Percentiles rank a stretch among this genome's conserved stretches.
Evolutionary conservation across 2,329 filamentous ascomycete genomes (phyloP).

Genomic region (Orbilia quercus): DNA sequence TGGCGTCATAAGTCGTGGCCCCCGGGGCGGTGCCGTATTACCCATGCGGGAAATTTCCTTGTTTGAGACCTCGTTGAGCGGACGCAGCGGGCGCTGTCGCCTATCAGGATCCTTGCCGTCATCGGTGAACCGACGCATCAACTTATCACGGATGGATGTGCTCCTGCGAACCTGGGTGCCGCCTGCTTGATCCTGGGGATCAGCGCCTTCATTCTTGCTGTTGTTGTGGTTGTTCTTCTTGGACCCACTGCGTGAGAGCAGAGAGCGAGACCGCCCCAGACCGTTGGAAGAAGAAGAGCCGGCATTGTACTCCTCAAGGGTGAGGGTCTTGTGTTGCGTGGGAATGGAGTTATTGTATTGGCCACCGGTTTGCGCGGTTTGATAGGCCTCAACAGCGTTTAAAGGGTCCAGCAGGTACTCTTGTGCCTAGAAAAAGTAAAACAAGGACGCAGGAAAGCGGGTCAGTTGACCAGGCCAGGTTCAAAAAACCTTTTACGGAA

Average conservation of each 20-base stretch:
- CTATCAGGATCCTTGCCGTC: conserved; percentile 46
- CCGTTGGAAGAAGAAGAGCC: conserved; percentile 6
- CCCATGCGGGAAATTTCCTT: conserved; percentile 53
- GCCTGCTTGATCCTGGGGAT: conserved; percentile 18
- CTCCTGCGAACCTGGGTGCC: conserved; percentile 20
- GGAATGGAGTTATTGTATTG: conserved; percentile 54
- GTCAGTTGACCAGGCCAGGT: conserved; percentile 39
- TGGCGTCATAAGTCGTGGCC: conserved; percentile 25
- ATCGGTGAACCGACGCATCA: conserved; percentile 55
- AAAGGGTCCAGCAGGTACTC: conserved; percentile 56
- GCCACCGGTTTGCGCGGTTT: conserved; percentile 55
- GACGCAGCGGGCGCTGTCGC: conserved; percentile 40
- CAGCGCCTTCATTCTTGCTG: not conserved
- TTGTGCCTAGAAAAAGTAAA: conserved; percentile 51
- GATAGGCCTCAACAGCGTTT: conserved; percentile 55
- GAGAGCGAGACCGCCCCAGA: conserved; percentile 28
- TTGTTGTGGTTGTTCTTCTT: conserved; percentile 26
- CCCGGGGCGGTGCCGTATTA: conserved; percentile 38
- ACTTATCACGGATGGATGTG: conserved; percentile 47
- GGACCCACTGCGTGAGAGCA: conserved; percentile 36
- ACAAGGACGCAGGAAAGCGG: conserved; percentile 14
- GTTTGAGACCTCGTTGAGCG: conserved; percentile 50
- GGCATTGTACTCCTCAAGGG: conserved; percentile 26
- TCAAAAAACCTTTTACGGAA: too few relatives aligned
- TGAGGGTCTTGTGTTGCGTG: conserved; percentile 54